These are phyloP conservation scores for Russula dissimulans DNA, from an alignment of 768 basidiomycete genomes.

Conservation along the genomic window DNA sequence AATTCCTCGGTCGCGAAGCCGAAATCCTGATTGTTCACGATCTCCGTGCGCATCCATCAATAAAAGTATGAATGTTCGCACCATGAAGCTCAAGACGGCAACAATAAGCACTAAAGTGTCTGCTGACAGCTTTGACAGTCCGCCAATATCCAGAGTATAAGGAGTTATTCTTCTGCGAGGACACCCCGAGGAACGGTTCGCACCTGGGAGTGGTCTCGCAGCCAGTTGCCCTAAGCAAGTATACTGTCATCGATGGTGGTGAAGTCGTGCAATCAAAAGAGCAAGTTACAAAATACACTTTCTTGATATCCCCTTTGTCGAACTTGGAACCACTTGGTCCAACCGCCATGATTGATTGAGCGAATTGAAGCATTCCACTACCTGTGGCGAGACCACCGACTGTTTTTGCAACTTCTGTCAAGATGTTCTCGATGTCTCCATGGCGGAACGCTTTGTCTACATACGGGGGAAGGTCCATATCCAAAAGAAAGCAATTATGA, in stretches of 20 bases:
- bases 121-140: conserved; percentile 52
- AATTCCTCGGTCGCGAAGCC: conserved; percentile 60
- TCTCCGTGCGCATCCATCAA: background rate
- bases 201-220: conserved; percentile 61
- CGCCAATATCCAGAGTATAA: conserved; percentile 59
- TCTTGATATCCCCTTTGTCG: conserved; percentile 51
- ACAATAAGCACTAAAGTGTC: conserved; percentile 38
- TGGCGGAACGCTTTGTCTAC: conserved; percentile 65
- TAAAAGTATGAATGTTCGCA: conserved; percentile 9
- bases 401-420: conserved; percentile 49
- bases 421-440: conserved; percentile 66
- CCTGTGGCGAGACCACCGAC: conserved; percentile 27
- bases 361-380: conserved; percentile 42
- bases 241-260: background rate
- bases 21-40: conserved; percentile 36
- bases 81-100: conserved; percentile 51
- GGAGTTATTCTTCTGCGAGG: background rate
- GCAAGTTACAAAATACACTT: conserved; percentile 49
- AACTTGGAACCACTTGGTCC: conserved; percentile 51
- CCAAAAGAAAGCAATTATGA: background rate
- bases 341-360: conserved; percentile 34
- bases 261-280: background rate
- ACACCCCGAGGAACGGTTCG: background rate
- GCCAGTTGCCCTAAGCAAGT: conserved; percentile 48
- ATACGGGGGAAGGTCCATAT: background rate